Conservation (phyloP, 148 eudicot genomes). For the Rhododendron simsii region DNA sequence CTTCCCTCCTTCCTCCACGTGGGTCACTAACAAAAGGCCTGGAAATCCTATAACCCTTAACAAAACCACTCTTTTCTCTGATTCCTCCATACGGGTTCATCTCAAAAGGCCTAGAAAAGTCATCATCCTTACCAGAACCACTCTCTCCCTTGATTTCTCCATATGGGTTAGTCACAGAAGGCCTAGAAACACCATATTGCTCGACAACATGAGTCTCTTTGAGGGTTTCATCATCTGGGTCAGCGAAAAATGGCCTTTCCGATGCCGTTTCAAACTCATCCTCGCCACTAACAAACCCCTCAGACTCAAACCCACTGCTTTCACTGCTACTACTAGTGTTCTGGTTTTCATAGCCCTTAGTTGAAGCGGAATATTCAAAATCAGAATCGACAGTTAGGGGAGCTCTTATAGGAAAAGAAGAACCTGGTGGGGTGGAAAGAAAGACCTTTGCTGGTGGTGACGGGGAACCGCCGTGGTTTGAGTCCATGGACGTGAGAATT, state of each 20-base stretch:
- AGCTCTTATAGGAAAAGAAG: constrained; percentile 46
- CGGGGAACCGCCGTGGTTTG: constrained; percentile 12
- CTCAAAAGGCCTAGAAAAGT: neutral
- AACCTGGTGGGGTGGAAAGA: constrained; percentile 14
- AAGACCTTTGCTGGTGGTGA: neutral
- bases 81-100: neutral
- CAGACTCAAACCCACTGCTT: constrained; percentile 28
- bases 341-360: constrained; percentile 12
- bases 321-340: constrained; percentile 22
- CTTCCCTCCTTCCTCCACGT: neutral
- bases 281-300: constrained; percentile 35
- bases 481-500: constrained; percentile 20
- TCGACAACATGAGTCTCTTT: constrained; percentile 15
- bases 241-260: constrained; percentile 18
- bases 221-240: constrained; percentile 24
- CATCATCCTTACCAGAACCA: neutral
- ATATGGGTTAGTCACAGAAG: constrained; percentile 6
- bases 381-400: constrained; percentile 55
- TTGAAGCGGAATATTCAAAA: constrained; percentile 25
- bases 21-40: constrained; percentile 7
- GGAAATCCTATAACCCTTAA: constrained; percentile 10
- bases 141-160: neutral
- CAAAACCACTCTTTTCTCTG: neutral
- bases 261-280: constrained; percentile 26
- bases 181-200: constrained; percentile 18